Percentiles rank a stretch among this genome's conserved stretches.
Conservation (phyloP, 805 yeast genomes). For the Candida multigemmis region DNA sequence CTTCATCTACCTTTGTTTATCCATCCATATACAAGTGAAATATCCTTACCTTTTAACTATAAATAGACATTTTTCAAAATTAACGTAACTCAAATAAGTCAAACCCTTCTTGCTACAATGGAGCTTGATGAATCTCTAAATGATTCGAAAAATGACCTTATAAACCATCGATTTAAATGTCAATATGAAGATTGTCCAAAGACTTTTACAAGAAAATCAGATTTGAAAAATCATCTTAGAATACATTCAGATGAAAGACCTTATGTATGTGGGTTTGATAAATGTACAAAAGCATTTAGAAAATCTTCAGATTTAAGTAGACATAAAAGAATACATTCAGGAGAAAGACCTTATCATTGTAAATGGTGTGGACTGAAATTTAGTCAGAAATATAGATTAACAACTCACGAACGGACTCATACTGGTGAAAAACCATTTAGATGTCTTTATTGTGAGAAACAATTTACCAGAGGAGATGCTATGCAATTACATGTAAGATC, state of each 20-base stretch:
- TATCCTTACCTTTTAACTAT: no score
- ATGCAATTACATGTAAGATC: slow-evolving; percentile 12
- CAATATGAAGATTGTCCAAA: slow-evolving; percentile 7
- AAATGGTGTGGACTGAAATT: slow-evolving; percentile 8
- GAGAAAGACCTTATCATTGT: slow-evolving; percentile 10
- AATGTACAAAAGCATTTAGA: slow-evolving; percentile 9
- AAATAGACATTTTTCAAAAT: no score
- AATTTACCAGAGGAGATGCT: slow-evolving; percentile 16
- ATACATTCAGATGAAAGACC: slow-evolving; percentile 6
- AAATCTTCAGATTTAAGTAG: slow-evolving; percentile 8
- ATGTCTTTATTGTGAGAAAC: slow-evolving; percentile 12
- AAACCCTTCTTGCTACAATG: no score
- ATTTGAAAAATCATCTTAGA: slow-evolving; percentile 7
- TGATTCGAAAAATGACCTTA: no score
- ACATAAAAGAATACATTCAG: slow-evolving; percentile 9
- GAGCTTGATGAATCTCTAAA: no score
- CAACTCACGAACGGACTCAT: slow-evolving; percentile 14
- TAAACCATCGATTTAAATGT: no score
- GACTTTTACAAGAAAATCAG: slow-evolving; percentile 9
- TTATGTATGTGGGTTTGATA: slow-evolving; percentile 6
- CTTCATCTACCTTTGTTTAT: no score
- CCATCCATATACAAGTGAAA: no score
- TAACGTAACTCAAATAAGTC: no score
- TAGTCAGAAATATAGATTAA: slow-evolving; percentile 11
- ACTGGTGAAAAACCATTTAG: slow-evolving; percentile 14